These are phyloP conservation scores for Termitomyces sp. DNA, from an alignment of 768 basidiomycete genomes.

Conservation along the genomic window DNA sequence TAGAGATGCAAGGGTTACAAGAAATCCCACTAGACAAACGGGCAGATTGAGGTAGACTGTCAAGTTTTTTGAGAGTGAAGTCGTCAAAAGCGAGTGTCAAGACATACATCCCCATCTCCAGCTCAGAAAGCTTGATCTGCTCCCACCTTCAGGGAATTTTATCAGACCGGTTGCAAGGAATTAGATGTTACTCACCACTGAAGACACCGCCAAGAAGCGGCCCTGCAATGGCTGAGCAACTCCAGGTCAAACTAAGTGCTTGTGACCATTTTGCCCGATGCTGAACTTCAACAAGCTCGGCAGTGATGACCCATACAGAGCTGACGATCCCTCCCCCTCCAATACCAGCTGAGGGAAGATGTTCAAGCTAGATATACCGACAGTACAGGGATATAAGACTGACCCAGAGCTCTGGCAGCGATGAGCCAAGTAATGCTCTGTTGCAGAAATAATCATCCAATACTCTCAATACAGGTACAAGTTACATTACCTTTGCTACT, in stretches of 20 bases:
- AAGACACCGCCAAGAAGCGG: conserved; percentile 81
- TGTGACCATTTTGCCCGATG: conserved; percentile 80
- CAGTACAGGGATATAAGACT: background rate
- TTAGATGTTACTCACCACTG: conserved; percentile 47
- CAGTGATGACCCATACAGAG: conserved; percentile 82
- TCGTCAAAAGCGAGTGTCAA: conserved; percentile 8
- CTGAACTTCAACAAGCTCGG: conserved; percentile 72
- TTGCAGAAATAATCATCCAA: conserved; percentile 5
- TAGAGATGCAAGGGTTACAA: conserved; percentile 57
- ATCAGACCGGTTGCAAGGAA: conserved; percentile 5
- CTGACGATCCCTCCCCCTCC: conserved; percentile 88
- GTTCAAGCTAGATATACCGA: background rate
- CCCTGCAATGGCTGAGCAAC: conserved; percentile 79
- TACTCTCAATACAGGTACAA: conserved; percentile 13
- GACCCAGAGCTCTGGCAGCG: conserved; percentile 49
- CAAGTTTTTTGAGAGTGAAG: conserved; percentile 10
- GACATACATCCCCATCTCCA: conserved; percentile 88
- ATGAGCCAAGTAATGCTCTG: conserved; percentile 64
- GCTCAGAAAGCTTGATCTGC: conserved; percentile 32
- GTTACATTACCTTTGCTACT: conserved; percentile 51
- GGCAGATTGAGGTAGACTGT: conserved; percentile 83
- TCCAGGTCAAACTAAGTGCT: conserved; percentile 82
- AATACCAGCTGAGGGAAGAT: conserved; percentile 48
- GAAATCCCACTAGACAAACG: conserved; percentile 54
- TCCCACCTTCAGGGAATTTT: conserved; percentile 21